A percentile compares a stretch with the other conserved stretches of the same genome.
These are phyloP conservation scores for Forsythia viridissima DNA, from an alignment of 257 asterid species.

Conservation along the genomic window DNA sequence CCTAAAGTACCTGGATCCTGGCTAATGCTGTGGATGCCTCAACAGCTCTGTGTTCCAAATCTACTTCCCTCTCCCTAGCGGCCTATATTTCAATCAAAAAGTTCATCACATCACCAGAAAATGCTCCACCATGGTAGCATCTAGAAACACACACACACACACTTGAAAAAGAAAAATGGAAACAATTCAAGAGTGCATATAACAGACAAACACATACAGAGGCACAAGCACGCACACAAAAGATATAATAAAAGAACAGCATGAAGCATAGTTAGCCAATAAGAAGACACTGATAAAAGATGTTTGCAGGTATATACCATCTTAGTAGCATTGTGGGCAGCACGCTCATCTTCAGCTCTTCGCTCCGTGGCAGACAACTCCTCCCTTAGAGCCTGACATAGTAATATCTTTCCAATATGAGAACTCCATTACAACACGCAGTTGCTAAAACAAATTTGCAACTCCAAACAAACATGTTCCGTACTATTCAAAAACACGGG, in stretches of 20 bases:
- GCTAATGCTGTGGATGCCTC: constrained; percentile 96
- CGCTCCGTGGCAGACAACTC: constrained; percentile 92
- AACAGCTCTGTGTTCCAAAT: constrained; percentile 89
- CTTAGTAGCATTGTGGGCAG: constrained; percentile 86
- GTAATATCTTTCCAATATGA: constrained; percentile 24
- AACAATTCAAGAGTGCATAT: constrained; percentile 3
- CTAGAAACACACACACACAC: constrained; percentile 2
- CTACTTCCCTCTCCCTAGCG: constrained; percentile 97
- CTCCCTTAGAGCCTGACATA: constrained; percentile 83
- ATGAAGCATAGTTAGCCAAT: neutral
- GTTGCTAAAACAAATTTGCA: neutral
- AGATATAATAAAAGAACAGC: neutral
- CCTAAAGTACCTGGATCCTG: constrained; percentile 75
- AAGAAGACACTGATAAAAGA: neutral
- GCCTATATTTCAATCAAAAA: constrained; percentile 53
- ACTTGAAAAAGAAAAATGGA: constrained; percentile 1
- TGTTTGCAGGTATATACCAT: constrained; percentile 50
- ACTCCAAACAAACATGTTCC: constrained; percentile 22
- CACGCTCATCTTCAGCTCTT: constrained; percentile 96
- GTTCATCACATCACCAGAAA: constrained; percentile 27
- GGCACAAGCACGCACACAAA: neutral
- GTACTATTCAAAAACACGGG: neutral
- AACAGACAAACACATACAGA: constrained; percentile 12
- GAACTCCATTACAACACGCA: constrained; percentile 14
- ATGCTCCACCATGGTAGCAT: constrained; percentile 17